Percentiles rank a stretch among this genome's conserved stretches.
Conservation (phyloP, 768 basidiomycete genomes). For the Tephrocybe sp. region DNA sequence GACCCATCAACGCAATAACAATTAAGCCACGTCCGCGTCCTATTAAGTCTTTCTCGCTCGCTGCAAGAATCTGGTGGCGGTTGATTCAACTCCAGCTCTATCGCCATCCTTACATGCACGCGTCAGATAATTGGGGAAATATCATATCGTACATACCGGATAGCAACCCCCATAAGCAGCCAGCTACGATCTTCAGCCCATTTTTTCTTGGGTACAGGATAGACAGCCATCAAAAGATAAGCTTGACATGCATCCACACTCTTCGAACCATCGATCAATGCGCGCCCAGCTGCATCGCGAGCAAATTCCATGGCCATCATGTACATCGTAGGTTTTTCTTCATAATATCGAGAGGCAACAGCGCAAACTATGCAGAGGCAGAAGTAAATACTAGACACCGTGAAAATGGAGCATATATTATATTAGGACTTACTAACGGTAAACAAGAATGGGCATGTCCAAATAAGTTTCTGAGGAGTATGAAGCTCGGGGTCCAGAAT, state of each 20-base stretch:
- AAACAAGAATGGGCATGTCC: constrained; percentile 58
- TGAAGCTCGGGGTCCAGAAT: constrained; percentile 59
- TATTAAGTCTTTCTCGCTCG: constrained; percentile 67
- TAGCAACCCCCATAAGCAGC: constrained; percentile 72
- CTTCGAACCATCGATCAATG: constrained; percentile 59
- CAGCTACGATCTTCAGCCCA: constrained; percentile 76
- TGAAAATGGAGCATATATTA: neutral
- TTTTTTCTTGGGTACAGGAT: constrained; percentile 58
- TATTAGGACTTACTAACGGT: constrained; percentile 52
- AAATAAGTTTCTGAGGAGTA: constrained; percentile 51
- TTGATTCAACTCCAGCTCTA: constrained; percentile 69
- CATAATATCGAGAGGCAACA: constrained; percentile 66
- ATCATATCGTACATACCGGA: constrained; percentile 38
- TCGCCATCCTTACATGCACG: constrained; percentile 52
- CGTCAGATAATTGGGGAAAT: neutral
- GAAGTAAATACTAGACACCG: neutral
- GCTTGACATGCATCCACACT: constrained; percentile 82
- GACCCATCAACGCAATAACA: constrained; percentile 78
- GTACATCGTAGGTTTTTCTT: constrained; percentile 54
- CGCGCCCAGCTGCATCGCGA: constrained; percentile 56
- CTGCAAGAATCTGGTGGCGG: constrained; percentile 47
- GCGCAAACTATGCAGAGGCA: constrained; percentile 53
- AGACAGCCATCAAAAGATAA: constrained; percentile 65
- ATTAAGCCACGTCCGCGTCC: constrained; percentile 73
- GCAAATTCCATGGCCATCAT: constrained; percentile 61